Evolutionary conservation across 768 basidiomycete species (phyloP), one percentile per base, ranked within the genome.

Genomic region (Exidia glandulosa): DNA sequence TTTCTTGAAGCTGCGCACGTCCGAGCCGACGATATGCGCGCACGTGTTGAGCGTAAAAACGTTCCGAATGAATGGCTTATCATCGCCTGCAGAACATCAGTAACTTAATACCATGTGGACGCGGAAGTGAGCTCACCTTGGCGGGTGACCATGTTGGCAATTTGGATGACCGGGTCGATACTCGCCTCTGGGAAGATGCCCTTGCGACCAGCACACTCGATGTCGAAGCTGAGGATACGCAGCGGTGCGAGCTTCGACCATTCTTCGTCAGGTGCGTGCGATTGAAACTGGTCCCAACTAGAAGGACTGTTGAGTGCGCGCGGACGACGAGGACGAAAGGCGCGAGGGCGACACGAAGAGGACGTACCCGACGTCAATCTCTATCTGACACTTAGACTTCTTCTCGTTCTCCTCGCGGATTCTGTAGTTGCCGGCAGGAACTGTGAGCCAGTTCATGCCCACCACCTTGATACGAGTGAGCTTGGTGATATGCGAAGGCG

Each of bases 371-470:
- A 92, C 79, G 31, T 74, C 81, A 52, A 98, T 72, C 70, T 99
- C 95, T 16, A 97, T 80, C 69, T 99, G 96, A 70, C 93, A 97
- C 55, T 80, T 79, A 1, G 94, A 94, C 55, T 79, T 79, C 67
- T 84, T 89, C 36, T 78, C 74, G 47, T 76, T 76, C 12, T 72
- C 76, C 2, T 79, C 68, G n/a, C 85, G 60, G 23, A 94, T 68
- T 13, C 76, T 76, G 68, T 96, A 99, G 64, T 84, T 83, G 2
- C 90, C 90, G 3, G 87, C 84, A 3, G 88, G 88, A 9, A 96
- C 76, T 73, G 98, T 93, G 57, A 99, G 87, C 95, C 96, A 99
- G 69, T 97, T 98, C 96, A 99, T 98, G 9, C 96, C 96, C 56
- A 94, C 86, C 32, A 99, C 85, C 90, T 94, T n/a, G n/a, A n/a